phyloP scores from a whole-genome alignment of 2,329 filamentous ascomycete genomes.

The Colletotrichum sublineola region DNA sequence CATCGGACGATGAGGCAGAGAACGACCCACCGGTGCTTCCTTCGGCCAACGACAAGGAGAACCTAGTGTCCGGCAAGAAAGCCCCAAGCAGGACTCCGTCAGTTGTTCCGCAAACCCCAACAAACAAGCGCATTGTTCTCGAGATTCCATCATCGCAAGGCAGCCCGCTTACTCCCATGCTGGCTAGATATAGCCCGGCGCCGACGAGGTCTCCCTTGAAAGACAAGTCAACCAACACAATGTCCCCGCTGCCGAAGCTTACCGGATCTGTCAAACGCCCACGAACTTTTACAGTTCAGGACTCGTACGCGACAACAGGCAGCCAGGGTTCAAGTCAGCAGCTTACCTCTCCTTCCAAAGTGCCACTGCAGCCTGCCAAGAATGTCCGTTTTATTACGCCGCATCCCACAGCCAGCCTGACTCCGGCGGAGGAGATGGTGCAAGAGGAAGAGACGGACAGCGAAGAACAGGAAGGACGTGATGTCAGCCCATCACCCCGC shows the following conservation, averaged over 20 bases:
- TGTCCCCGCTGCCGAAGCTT: slow-evolving; percentile 31
- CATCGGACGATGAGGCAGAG: slow-evolving; percentile 56
- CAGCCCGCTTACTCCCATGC: slow-evolving; percentile 57
- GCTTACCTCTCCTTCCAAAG: slow-evolving; percentile 36
- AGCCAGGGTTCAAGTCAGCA: slow-evolving; percentile 35
- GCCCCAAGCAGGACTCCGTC: slow-evolving; percentile 49
- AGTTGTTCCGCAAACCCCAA: slow-evolving; percentile 59
- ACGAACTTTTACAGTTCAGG: slow-evolving; percentile 57
- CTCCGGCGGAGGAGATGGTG: slow-evolving; percentile 18
- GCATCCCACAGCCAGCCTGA: slow-evolving; percentile 37
- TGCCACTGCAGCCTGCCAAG: slow-evolving; percentile 45
- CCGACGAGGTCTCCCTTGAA: slow-evolving; percentile 55
- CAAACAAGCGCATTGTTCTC: slow-evolving; percentile 47
- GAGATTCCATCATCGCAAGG: slow-evolving; percentile 62
- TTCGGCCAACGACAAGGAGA: slow-evolving; percentile 55
- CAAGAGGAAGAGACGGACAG: slow-evolving; percentile 30
- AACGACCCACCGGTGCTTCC: slow-evolving; percentile 49
- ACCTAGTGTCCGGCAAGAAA: slow-evolving; percentile 32
- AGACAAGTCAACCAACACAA: slow-evolving; percentile 50
- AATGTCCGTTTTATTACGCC: slow-evolving; percentile 41
- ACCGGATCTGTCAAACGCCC: slow-evolving; percentile 44
- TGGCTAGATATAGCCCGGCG: slow-evolving; percentile 55
- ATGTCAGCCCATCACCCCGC: slow-evolving; percentile 33
- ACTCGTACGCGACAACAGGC: slow-evolving; percentile 57
- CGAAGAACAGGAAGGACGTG: slow-evolving; percentile 17